Conservation (phyloP, 768 basidiomycete species). For the Mycena vulgaris region DNA sequence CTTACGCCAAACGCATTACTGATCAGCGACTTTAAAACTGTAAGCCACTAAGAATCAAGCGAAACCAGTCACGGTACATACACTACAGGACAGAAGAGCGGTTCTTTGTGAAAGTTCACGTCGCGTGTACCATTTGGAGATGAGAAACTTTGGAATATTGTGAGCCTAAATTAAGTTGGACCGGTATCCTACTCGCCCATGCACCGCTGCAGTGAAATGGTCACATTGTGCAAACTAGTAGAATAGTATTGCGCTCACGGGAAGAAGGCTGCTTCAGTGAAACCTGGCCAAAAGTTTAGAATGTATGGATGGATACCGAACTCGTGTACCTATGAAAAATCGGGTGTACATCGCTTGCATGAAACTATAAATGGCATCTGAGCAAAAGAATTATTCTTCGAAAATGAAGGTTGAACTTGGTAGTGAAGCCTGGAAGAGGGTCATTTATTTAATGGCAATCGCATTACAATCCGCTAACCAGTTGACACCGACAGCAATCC, state of each 20-base stretch:
- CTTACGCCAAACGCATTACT: conserved; percentile 82
- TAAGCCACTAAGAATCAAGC: not conserved
- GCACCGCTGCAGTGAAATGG: conserved; percentile 13
- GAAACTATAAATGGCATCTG: conserved; percentile 59
- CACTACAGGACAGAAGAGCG: conserved; percentile 79
- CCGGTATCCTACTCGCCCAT: conserved; percentile 4
- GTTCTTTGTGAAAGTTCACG: conserved; percentile 79
- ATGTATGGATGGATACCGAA: conserved; percentile 57
- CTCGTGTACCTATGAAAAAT: conserved; percentile 75
- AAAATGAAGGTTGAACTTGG: conserved; percentile 45
- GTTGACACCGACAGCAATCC: conserved; percentile 22
- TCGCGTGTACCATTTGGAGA: conserved; percentile 83
- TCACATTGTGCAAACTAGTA: not conserved
- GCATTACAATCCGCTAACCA: not conserved
- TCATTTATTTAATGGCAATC: not conserved
- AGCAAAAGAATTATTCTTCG: not conserved
- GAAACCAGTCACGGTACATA: conserved; percentile 6
- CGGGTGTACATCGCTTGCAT: conserved; percentile 75
- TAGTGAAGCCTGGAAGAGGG: conserved; percentile 54
- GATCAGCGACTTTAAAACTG: conserved; percentile 60
- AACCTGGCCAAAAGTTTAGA: conserved; percentile 19
- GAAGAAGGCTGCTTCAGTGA: conserved; percentile 71
- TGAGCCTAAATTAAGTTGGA: not conserved
- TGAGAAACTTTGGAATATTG: conserved; percentile 54
- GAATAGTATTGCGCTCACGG: conserved; percentile 53